A percentile compares a stretch with the other conserved stretches of the same genome.
Conservation (phyloP, 2,329 filamentous ascomycete genomes). For the Geoglossum cookeanum region DNA sequence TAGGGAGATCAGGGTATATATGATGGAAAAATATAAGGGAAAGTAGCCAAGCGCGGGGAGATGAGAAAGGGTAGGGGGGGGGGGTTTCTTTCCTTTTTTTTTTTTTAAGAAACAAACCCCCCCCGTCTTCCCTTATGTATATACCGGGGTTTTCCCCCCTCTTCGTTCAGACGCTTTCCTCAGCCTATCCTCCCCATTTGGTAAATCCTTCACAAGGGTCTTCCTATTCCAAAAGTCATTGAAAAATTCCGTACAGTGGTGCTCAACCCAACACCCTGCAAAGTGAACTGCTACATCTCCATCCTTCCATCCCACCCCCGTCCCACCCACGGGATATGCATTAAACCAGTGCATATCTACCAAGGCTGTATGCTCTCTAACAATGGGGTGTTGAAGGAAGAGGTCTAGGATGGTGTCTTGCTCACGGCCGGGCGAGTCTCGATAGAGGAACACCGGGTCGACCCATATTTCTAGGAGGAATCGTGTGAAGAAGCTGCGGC, state of each 20-base stretch:
- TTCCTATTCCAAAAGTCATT: slow-evolving; percentile 17
- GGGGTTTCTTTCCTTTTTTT: too few species aligned
- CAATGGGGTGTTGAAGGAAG: slow-evolving; percentile 19
- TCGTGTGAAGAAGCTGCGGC: slow-evolving; percentile 20
- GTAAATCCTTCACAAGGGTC: slow-evolving; percentile 6
- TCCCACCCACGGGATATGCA: slow-evolving; percentile 18
- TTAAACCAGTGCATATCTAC: slow-evolving; percentile 21
- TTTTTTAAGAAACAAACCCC: too few species aligned
- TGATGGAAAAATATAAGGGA: too few species aligned
- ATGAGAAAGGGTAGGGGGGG: too few species aligned
- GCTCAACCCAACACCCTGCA: slow-evolving; percentile 22
- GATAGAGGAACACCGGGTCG: slow-evolving; percentile 19
- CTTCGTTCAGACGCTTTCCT: too few species aligned
- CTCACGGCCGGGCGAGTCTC: slow-evolving; percentile 18
- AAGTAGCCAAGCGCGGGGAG: too few species aligned
- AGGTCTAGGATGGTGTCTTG: slow-evolving; percentile 18
- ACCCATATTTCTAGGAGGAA: slow-evolving; percentile 22
- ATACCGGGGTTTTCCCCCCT: too few species aligned
- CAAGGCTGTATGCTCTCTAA: slow-evolving; percentile 20
- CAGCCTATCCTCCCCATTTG: too few species aligned
- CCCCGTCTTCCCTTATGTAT: too few species aligned
- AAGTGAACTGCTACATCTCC: slow-evolving; percentile 23
- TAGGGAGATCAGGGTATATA: too few species aligned
- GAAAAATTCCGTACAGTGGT: slow-evolving; percentile 18
- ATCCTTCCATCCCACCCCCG: slow-evolving; percentile 20